A percentile compares a stretch with the other conserved stretches of the same genome.
These are phyloP conservation scores for Rosa multiflora DNA, from an alignment of 306 rosid species.

Conservation along the genomic window DNA sequence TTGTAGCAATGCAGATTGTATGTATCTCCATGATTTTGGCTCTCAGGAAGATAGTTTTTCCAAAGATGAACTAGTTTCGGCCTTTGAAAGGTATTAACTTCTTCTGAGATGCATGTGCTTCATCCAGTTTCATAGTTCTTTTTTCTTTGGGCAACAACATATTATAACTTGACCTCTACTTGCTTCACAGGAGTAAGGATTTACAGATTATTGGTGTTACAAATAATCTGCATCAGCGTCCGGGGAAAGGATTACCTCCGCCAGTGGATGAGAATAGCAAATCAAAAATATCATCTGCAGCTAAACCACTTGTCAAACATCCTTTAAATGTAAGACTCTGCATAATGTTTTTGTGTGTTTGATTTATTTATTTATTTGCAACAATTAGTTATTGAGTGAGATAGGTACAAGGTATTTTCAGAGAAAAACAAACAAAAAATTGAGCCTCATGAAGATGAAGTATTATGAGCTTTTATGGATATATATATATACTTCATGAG, in stretches of 20 bases:
- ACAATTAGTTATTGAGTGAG: background rate
- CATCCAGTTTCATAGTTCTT: background rate
- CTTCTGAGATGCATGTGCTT: background rate
- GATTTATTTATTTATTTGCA: background rate
- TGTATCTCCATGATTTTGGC: conserved; percentile 90
- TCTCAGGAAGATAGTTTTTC: conserved; percentile 89
- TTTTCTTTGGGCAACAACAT: background rate
- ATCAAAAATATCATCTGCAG: conserved; percentile 37
- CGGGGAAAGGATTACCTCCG: conserved; percentile 70
- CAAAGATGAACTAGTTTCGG: conserved; percentile 88
- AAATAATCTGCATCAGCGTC: conserved; percentile 56
- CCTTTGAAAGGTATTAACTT: conserved; percentile 63
- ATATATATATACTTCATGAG: background rate
- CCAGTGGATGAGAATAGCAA: conserved; percentile 58
- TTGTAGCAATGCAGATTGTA: conserved; percentile 94
- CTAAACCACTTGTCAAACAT: conserved; percentile 50
- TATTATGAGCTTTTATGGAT: background rate
- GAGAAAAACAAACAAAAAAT: background rate
- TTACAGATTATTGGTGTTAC: conserved; percentile 75
- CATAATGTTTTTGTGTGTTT: background rate
- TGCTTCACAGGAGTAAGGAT: conserved; percentile 70
- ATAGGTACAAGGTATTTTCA: background rate
- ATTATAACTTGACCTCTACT: conserved; percentile 33
- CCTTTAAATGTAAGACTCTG: conserved; percentile 53
- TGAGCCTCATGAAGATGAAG: background rate